Conservation (phyloP, 2,329 filamentous ascomycete species). For the Xylariaceae sp. region DNA sequence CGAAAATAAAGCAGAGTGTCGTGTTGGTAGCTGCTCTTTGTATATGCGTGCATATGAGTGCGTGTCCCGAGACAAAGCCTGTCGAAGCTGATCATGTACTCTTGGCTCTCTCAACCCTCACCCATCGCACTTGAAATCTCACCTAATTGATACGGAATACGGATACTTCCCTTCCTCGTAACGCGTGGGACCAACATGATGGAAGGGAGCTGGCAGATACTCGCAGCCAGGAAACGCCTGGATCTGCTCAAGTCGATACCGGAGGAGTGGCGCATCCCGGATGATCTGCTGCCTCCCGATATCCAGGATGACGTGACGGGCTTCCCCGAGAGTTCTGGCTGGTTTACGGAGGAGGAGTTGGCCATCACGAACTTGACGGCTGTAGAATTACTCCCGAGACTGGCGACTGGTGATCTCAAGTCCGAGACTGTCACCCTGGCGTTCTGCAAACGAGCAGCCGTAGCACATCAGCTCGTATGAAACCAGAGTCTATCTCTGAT, state of each 20-base stretch:
- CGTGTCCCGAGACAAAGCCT: too few species aligned
- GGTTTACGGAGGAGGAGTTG: slow-evolving; percentile 47
- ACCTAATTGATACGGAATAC: too few species aligned
- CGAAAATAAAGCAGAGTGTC: too few species aligned
- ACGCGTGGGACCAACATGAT: slow-evolving; percentile 12
- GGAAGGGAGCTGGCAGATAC: slow-evolving; percentile 37
- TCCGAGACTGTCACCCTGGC: slow-evolving; percentile 35
- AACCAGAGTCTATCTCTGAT: background rate
- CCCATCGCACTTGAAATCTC: too few species aligned
- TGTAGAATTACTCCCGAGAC: slow-evolving; percentile 32
- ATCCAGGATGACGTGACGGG: slow-evolving; percentile 50
- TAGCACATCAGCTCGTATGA: slow-evolving; percentile 35
- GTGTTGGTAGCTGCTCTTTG: too few species aligned
- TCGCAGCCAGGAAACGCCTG: slow-evolving; percentile 40
- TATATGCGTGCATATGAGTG: too few species aligned
- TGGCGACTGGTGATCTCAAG: slow-evolving; percentile 36
- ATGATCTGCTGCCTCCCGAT: slow-evolving; percentile 46
- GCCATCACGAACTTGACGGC: slow-evolving; percentile 35
- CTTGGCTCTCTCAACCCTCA: too few species aligned
- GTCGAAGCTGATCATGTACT: too few species aligned
- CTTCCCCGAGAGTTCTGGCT: slow-evolving; percentile 53
- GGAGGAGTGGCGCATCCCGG: slow-evolving; percentile 51
- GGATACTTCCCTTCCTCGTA: background rate
- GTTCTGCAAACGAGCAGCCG: slow-evolving; percentile 37
- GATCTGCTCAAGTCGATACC: slow-evolving; percentile 48